phyloP scores from a whole-genome alignment of 2,329 filamentous ascomycete species.

The Taxawa tesnikishii region DNA sequence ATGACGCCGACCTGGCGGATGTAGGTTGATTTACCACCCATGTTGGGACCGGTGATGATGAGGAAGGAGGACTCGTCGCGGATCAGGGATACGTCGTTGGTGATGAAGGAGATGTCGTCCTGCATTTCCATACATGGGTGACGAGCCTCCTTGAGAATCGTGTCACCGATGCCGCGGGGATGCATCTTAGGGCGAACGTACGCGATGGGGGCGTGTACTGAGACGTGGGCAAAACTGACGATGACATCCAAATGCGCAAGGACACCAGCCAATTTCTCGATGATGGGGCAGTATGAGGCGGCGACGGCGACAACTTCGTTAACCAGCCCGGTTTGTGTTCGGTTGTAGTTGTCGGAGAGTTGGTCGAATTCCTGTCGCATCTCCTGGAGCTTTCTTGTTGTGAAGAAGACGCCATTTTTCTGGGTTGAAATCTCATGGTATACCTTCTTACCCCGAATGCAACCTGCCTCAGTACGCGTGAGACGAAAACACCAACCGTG shows the following conservation, averaged over 20 bases:
- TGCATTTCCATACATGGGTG: slow-evolving; percentile 99
- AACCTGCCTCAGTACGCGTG: slow-evolving; percentile 79
- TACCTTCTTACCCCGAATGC: slow-evolving; percentile 78
- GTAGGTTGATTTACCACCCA: slow-evolving; percentile 98
- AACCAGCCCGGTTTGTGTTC: slow-evolving; percentile 83
- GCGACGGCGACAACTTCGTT: slow-evolving; percentile 87
- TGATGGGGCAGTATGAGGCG: slow-evolving; percentile 83
- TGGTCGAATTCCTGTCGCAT: slow-evolving; percentile 88
- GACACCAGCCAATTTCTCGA: slow-evolving; percentile 78
- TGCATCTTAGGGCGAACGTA: slow-evolving; percentile 91
- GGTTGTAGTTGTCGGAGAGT: slow-evolving; percentile 85
- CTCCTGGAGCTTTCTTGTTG: slow-evolving; percentile 66
- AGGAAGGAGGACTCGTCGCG: slow-evolving; percentile 77
- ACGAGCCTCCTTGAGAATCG: slow-evolving; percentile 79
- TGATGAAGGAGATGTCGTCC: slow-evolving; percentile 97
- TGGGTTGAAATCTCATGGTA: slow-evolving; percentile 96
- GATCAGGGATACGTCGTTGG: slow-evolving; percentile 79
- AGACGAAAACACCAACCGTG: slow-evolving; percentile 95
- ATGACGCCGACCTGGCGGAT: slow-evolving; percentile 96
- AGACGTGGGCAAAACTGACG: slow-evolving; percentile 82
- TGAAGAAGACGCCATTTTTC: slow-evolving; percentile 98
- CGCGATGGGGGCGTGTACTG: slow-evolving; percentile 80
- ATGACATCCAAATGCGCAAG: slow-evolving; percentile 93
- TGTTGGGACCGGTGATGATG: slow-evolving; percentile 95
- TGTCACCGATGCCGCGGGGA: slow-evolving; percentile 74